phyloP scores from a whole-genome alignment of 164 flowering plant genomes.

The Piper betle region DNA sequence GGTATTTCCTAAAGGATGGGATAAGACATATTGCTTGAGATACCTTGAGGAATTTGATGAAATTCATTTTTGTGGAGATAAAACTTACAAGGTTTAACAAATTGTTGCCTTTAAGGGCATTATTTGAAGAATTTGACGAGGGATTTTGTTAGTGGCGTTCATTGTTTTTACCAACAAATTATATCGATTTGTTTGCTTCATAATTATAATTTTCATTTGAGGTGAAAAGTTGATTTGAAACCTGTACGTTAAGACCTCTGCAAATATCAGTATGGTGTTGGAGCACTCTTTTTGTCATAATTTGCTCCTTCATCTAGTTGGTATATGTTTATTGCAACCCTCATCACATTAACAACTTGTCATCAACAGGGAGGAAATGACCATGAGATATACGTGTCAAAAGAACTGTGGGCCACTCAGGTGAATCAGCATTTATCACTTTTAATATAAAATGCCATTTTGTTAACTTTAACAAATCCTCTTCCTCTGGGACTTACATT shows the following conservation, averaged over 20 bases:
- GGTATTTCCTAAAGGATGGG: slow-evolving; percentile 99
- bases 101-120: neutral
- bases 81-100: slow-evolving; percentile 66
- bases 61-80: slow-evolving; percentile 98
- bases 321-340: neutral
- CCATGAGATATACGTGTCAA: slow-evolving; percentile 76
- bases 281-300: neutral
- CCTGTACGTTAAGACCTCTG: no score
- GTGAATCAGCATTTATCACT: slow-evolving; percentile 24
- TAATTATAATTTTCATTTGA: neutral
- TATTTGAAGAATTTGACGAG: neutral
- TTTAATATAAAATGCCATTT: neutral
- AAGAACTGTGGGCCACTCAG: slow-evolving; percentile 85
- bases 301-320: neutral
- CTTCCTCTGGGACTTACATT: neutral
- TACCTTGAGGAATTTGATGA: slow-evolving; percentile 76
- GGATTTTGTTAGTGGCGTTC: neutral
- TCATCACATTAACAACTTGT: slow-evolving; percentile 1
- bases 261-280: neutral
- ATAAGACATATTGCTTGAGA: slow-evolving; percentile 87
- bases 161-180: neutral
- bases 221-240: no score
- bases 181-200: neutral
- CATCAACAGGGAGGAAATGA: slow-evolving; percentile 91
- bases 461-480: neutral